Evolutionary conservation across 148 eudicot species (phyloP), one percentile per base, ranked within the genome.

Genomic region (Cornus kousa): DNA sequence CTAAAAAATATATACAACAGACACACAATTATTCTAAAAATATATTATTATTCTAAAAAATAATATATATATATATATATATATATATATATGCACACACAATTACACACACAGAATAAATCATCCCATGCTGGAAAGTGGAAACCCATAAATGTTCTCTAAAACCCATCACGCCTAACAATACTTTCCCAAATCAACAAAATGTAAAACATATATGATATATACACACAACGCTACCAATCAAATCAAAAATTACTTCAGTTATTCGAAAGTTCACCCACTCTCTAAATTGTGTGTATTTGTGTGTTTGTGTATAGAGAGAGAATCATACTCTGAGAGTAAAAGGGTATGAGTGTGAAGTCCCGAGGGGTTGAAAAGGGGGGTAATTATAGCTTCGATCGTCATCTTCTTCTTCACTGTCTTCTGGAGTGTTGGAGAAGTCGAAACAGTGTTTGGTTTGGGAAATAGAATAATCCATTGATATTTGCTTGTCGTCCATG

Each of bases 401-500:
- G 14, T 14, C 59, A 20, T 39, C 8, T n/a, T 65, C 67, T 40
- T 76, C 71, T 28, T 67, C 72, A 5, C 79, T 67, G 0, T 77
- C 79, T 2, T 50, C 79, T 62, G 67, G 71, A 37, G 60, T 37
- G 28, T 32, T 9, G 10, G 67, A 76, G 78, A 67, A 76, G 33
- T 12, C 67, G 71, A 76, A 76, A 59, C 60, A 28, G 39, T 31
- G 72, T 68, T 48, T 32, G 72, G 0, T 11, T 5, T 40, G 68
- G 43, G 79, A 46, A 28, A 24, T 19, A 4, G 79, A 48, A 32
- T 9, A 71, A 9, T 77, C 48, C 72, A 68, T 68, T 53, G 59
- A 7, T 13, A 77, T 46, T 46, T 46, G 37, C 78, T 76, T 76
- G 48, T 39, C 5, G 78, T 76, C 60, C 78, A 24, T 67, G 72